Percentiles rank a stretch among this genome's conserved stretches.
Conservation (phyloP, 352 stramenopile genomes). For the Pythium coloratum region DNA sequence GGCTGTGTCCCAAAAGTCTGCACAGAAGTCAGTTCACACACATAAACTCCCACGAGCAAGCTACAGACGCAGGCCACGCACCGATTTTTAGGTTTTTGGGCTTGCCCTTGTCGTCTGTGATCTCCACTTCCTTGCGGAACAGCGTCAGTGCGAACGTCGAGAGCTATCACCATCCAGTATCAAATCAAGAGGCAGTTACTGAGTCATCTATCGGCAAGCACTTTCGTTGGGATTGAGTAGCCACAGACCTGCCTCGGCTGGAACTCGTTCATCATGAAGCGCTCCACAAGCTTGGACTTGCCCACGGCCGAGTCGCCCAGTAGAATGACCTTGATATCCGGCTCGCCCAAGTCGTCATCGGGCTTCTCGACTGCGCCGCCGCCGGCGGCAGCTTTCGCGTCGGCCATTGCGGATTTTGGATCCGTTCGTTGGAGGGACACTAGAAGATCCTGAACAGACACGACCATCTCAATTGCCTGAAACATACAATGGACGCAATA, state of each 20-base stretch:
- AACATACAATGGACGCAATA: not conserved
- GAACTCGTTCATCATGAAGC: slow-evolving; percentile 96
- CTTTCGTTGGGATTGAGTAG: no score
- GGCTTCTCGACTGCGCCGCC: slow-evolving; percentile 13
- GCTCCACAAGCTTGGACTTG: slow-evolving; percentile 95
- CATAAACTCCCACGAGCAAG: no score
- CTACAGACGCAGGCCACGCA: slow-evolving; percentile 20
- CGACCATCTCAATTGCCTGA: not conserved
- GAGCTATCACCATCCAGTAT: slow-evolving; percentile 44
- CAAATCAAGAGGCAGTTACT: not conserved
- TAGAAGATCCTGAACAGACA: slow-evolving; percentile 11
- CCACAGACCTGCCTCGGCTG: slow-evolving; percentile 73
- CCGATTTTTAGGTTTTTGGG: slow-evolving; percentile 62
- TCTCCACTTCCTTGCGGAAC: slow-evolving; percentile 91
- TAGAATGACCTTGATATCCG: slow-evolving; percentile 86
- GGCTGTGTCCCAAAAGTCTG: slow-evolving; percentile 96
- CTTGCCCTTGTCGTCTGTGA: slow-evolving; percentile 57
- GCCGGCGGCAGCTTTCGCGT: slow-evolving; percentile 21
- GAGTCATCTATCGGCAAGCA: not conserved
- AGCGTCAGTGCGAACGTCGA: slow-evolving; percentile 96
- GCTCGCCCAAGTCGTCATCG: slow-evolving; percentile 55
- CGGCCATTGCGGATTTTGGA: slow-evolving; percentile 18
- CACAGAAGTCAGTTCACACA: not conserved
- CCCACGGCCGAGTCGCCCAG: slow-evolving; percentile 94
- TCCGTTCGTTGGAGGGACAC: slow-evolving; percentile 6